Evolutionary conservation across 1,284 basidiomycete genomes (phyloP).

Genomic region (Jaminaea rosea): DNA sequence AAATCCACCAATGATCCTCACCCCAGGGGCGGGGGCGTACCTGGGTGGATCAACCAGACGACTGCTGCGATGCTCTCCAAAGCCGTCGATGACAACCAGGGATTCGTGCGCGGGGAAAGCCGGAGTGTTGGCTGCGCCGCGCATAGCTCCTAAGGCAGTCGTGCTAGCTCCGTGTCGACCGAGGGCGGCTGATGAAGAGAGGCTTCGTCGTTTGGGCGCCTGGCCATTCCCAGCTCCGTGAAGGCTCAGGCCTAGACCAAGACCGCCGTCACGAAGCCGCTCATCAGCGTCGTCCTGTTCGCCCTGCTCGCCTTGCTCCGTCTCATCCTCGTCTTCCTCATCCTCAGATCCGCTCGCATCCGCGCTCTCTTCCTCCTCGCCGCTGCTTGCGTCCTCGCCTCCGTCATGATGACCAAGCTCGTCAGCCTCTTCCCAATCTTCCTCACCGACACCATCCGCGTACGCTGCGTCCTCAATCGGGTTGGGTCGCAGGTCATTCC

Average conservation of each 20-base stretch:
- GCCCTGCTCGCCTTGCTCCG: neutral
- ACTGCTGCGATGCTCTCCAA: neutral
- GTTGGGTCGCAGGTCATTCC: neutral
- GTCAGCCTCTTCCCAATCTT: neutral
- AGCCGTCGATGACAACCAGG: neutral
- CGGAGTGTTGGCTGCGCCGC: no score
- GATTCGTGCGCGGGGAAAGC: neutral
- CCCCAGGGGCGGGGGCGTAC: neutral
- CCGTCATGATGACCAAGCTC: neutral
- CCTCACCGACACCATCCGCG: constrained; percentile 6
- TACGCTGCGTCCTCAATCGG: constrained; percentile 5
- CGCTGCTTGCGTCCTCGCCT: neutral
- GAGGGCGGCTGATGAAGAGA: no score
- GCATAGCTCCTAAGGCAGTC: no score
- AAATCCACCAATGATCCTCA: neutral
- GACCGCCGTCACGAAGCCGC: no score
- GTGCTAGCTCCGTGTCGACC: no score
- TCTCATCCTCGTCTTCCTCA: neutral
- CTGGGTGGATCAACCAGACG: neutral
- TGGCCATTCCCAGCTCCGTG: no score
- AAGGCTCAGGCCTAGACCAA: no score
- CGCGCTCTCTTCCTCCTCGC: constrained; percentile 4
- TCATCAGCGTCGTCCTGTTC: neutral
- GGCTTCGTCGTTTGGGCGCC: no score
- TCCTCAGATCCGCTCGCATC: neutral